These are phyloP conservation scores for Claviceps purpurea DNA, from an alignment of 2,329 filamentous ascomycete species.

Conservation along the genomic window DNA sequence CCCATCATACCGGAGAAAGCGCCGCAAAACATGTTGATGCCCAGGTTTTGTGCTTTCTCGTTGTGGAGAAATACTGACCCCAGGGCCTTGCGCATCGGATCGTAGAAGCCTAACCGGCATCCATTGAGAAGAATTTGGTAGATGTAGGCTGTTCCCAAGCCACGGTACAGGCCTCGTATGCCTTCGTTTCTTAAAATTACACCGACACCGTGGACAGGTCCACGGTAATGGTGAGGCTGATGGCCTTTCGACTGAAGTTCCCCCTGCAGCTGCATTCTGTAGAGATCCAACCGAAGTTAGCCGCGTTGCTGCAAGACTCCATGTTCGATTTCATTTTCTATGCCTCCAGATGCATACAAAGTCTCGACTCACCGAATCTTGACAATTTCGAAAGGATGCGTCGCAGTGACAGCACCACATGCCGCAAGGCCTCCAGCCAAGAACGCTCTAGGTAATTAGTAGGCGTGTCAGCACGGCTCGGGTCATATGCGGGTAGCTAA, in stretches of 20 bases:
- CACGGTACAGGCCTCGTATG: slow-evolving; percentile 69
- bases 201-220: slow-evolving; percentile 78
- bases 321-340: background rate
- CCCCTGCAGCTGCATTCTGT: slow-evolving; percentile 85
- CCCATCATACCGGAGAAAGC: slow-evolving; percentile 82
- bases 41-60: slow-evolving; percentile 64
- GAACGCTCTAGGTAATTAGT: slow-evolving; percentile 51
- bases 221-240: slow-evolving; percentile 77
- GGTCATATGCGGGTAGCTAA: background rate
- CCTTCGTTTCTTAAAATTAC: slow-evolving; percentile 91
- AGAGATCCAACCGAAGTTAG: background rate
- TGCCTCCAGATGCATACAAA: background rate
- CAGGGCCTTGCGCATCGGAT: slow-evolving; percentile 68
- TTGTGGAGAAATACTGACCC: slow-evolving; percentile 60
- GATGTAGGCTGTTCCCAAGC: slow-evolving; percentile 82
- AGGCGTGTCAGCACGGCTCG: slow-evolving; percentile 7
- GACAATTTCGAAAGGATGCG: slow-evolving; percentile 95
- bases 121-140: slow-evolving; percentile 96
- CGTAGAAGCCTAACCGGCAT: slow-evolving; percentile 93
- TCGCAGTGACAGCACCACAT: slow-evolving; percentile 93
- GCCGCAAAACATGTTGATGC: slow-evolving; percentile 86
- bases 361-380: slow-evolving; percentile 68
- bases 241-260: slow-evolving; percentile 80
- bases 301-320: background rate
- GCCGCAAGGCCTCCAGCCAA: slow-evolving; percentile 92